Evolutionary conservation across 1,139 yeast species (phyloP), one percentile per base, ranked within the genome.

Genomic region (Lodderomyces margitis): DNA sequence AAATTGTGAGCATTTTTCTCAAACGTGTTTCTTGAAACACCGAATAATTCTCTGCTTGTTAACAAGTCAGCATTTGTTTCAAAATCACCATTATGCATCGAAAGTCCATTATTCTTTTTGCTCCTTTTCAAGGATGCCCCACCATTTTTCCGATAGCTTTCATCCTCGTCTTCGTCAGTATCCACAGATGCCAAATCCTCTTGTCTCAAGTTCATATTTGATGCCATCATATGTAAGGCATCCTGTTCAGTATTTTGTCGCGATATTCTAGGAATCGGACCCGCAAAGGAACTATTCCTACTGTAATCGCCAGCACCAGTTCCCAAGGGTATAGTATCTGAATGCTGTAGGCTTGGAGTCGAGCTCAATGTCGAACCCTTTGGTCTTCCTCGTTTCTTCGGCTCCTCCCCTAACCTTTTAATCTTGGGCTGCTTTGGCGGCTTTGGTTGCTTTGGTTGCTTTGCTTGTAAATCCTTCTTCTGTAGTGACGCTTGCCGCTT

Each of bases 381-480:
- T 3, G 81, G 79, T 40, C 80, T 55, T 8, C 79, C 80, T 46
- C 80, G 56, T 48, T 71, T 74, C 44, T 60, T 64, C 5, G 74
- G 70, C 7, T 68, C 68, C 37, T 62, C 69, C n/a, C 23, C 41
- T 23, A 40, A 19, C 12, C 24, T 24, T 11, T 24, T 27, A 4
- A 16, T 10, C 27, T 24, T 36, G 11, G 28, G 35, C 10, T 21
- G 5, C 4, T n/a, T 16, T 21, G 40, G 42, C 11, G n/a, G 34
- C 15, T 14, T 16, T 30, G 34, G 20, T 20, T 44, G 38, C 19
- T 31, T 35, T 30, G 39, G 42, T 35, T 35, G 37, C 21, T 40
- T 38, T 31, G 37, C 37, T 12, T 42, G 39, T 30, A 37, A 41
- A 32, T 45, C 45, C 20, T 43, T 45, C 35, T 42, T 41, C 38